These are phyloP conservation scores for Alnus glutinosa DNA, from an alignment of 306 rosid species.

Conservation along the genomic window DNA sequence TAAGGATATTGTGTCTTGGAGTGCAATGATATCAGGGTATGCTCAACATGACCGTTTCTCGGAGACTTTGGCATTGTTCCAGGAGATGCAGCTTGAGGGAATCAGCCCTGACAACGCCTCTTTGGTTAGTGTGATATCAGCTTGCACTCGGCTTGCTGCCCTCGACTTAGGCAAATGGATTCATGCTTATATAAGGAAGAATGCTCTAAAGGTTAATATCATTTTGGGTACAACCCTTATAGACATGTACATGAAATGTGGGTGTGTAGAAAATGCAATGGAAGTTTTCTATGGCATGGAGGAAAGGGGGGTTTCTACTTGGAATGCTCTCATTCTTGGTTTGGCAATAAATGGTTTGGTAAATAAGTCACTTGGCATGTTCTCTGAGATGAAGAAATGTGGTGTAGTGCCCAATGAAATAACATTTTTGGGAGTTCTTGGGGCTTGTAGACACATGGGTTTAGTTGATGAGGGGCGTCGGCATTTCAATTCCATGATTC, in stretches of 20 bases:
- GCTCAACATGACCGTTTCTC: constrained; percentile 58
- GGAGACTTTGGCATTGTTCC: constrained; percentile 65
- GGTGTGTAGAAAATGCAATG: constrained; percentile 65
- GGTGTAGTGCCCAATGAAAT: constrained; percentile 69
- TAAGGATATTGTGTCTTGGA: constrained; percentile 76
- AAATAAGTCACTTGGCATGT: constrained; percentile 58
- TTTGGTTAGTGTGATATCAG: constrained; percentile 71
- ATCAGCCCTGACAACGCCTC: constrained; percentile 62
- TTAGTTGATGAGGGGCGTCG: constrained; percentile 70
- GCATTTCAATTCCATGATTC: constrained; percentile 60
- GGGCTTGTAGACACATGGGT: constrained; percentile 91
- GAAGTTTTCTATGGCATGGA: constrained; percentile 59
- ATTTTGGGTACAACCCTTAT: constrained; percentile 47
- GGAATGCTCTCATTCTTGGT: constrained; percentile 86
- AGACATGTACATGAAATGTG: constrained; percentile 72
- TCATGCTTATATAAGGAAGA: constrained; percentile 69
- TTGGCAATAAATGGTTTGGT: constrained; percentile 76
- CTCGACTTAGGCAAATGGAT: constrained; percentile 75
- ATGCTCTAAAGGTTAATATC: constrained; percentile 27
- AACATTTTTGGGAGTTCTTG: constrained; percentile 79
- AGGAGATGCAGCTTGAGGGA: constrained; percentile 66
- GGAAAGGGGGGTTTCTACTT: constrained; percentile 69
- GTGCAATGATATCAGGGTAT: constrained; percentile 82
- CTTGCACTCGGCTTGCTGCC: constrained; percentile 71
- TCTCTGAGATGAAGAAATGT: constrained; percentile 54